These are phyloP conservation scores for Alisma plantagoaquatica DNA, from an alignment of 106 monocot genomes.

Conservation along the genomic window DNA sequence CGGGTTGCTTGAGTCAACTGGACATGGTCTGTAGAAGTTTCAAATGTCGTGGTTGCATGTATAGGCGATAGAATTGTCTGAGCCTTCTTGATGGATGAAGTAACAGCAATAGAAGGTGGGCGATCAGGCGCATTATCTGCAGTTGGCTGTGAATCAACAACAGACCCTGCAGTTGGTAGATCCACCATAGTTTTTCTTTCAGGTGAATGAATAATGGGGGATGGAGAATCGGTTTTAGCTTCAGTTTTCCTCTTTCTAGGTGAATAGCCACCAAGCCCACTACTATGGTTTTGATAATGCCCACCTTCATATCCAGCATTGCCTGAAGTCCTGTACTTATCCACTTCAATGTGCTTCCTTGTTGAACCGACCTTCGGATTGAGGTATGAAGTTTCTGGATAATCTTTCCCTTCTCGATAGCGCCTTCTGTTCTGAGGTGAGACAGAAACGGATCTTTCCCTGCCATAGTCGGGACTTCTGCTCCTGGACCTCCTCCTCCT, in stretches of 20 bases:
- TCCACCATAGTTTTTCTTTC: constrained; percentile 76
- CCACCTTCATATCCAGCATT: constrained; percentile 37
- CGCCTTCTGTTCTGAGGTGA: constrained; percentile 20
- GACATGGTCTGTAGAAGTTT: constrained; percentile 45
- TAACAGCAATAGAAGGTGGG: constrained; percentile 11
- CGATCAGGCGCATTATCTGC: constrained; percentile 11
- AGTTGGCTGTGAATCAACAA: constrained; percentile 20
- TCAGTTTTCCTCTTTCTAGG: constrained; percentile 82
- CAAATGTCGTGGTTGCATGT: constrained; percentile 11
- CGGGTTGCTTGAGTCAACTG: constrained; percentile 96
- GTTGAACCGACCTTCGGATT: not conserved
- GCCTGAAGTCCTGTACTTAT: constrained; percentile 33
- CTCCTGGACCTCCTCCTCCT: constrained; percentile 74
- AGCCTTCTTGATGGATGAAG: constrained; percentile 10
- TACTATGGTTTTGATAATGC: constrained; percentile 35
- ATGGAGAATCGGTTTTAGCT: constrained; percentile 38
- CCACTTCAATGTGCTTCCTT: constrained; percentile 34
- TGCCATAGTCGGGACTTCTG: constrained; percentile 28
- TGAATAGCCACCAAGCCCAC: constrained; percentile 88
- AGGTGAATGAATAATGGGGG: constrained; percentile 39
- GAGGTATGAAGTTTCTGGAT: not conserved
- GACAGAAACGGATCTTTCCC: constrained; percentile 33
- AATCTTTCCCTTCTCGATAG: not conserved
- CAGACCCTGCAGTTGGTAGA: constrained; percentile 49
- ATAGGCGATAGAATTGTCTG: constrained; percentile 18